phyloP scores from a whole-genome alignment of 2,329 filamentous ascomycete species.

The Metarhizium rileyi region DNA sequence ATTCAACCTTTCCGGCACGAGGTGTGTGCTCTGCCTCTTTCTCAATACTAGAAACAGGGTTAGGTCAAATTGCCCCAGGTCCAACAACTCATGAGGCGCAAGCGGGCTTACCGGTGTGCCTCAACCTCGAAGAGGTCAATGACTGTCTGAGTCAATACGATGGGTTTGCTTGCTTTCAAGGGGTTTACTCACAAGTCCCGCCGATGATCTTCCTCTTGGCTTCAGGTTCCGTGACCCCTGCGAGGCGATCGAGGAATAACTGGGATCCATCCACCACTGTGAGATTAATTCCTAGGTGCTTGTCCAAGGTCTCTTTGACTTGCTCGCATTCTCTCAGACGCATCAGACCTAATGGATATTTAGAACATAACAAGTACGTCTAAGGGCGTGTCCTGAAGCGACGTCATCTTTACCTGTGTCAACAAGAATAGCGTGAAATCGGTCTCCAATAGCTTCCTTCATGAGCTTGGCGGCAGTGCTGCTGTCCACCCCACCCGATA shows the following conservation, averaged over 20 bases:
- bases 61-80: not conserved
- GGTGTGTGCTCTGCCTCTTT: slow-evolving; percentile 56
- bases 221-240: slow-evolving; percentile 71
- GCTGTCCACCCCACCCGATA: slow-evolving; percentile 72
- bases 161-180: not conserved
- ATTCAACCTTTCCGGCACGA: slow-evolving; percentile 68
- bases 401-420: slow-evolving; percentile 53
- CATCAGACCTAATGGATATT: slow-evolving; percentile 42
- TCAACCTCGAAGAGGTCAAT: slow-evolving; percentile 68
- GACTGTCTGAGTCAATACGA: slow-evolving; percentile 5
- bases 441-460: slow-evolving; percentile 62
- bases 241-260: slow-evolving; percentile 65
- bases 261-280: slow-evolving; percentile 75
- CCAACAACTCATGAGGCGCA: not conserved
- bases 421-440: slow-evolving; percentile 62
- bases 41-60: slow-evolving; percentile 43
- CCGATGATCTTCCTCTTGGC: slow-evolving; percentile 82
- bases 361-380: slow-evolving; percentile 20
- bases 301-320: slow-evolving; percentile 68
- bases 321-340: slow-evolving; percentile 73
- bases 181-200: slow-evolving; percentile 19
- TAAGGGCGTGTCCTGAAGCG: not conserved
- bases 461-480: slow-evolving; percentile 83
- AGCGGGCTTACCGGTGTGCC: slow-evolving; percentile 30
- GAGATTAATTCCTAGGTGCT: slow-evolving; percentile 82